Evolutionary conservation across 2,329 filamentous ascomycete genomes (phyloP).

Genomic region (Botrytis tulipae): DNA sequence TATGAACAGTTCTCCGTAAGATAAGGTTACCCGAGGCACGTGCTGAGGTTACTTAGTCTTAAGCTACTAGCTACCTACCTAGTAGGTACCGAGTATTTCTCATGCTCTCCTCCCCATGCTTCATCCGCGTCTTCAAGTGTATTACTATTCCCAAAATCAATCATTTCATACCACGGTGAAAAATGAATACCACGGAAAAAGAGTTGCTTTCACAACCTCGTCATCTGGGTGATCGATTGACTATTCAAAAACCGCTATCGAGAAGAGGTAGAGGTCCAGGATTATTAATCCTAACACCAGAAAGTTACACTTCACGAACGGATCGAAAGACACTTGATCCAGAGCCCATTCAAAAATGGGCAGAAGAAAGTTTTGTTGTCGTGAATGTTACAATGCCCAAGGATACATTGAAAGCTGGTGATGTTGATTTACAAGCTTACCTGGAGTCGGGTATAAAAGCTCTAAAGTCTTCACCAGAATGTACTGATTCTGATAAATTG

Average conservation of each 20-base stretch:
- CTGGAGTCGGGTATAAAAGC: constrained; percentile 16
- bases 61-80: too few relatives aligned
- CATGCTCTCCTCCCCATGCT: neutral
- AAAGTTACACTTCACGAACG: constrained; percentile 21
- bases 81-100: too few relatives aligned
- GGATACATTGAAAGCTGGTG: neutral
- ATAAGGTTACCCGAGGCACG: neutral
- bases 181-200: neutral
- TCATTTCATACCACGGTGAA: neutral
- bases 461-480: constrained; percentile 17
- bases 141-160: neutral
- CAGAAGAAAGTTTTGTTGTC: constrained; percentile 40
- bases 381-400: constrained; percentile 4
- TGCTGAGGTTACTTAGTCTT: too few relatives aligned
- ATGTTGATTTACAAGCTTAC: neutral
- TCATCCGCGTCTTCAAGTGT: neutral
- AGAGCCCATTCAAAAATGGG: constrained; percentile 41
- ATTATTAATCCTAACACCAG: constrained; percentile 37
- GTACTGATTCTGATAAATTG: constrained; percentile 12
- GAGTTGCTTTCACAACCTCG: neutral
- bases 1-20: neutral
- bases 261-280: constrained; percentile 40
- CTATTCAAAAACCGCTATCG: constrained; percentile 25
- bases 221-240: neutral
- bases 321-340: constrained; percentile 30